Conservation (phyloP, 257 asterid genomes). For the Jacaranda mimosifolia region DNA sequence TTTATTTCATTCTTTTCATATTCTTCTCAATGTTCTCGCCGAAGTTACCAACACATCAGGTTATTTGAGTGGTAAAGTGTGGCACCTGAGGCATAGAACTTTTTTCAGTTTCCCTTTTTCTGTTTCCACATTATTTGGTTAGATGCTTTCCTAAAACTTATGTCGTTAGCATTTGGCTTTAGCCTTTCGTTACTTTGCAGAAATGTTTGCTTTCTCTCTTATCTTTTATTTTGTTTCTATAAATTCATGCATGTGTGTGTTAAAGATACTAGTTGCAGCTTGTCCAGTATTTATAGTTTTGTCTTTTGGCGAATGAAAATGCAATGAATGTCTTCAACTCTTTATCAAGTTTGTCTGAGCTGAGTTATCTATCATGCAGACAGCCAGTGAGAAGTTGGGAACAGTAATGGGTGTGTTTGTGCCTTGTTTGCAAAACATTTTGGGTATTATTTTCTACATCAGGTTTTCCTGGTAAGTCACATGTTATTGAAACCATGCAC, state of each 20-base stretch:
- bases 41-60: not conserved
- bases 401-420: slow-evolving; percentile 98
- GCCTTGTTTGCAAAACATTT: slow-evolving; percentile 95
- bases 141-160: not conserved
- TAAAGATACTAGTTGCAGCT: no score
- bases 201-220: not conserved
- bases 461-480: slow-evolving; percentile 86
- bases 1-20: not conserved
- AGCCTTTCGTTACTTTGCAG: not conserved
- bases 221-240: no score
- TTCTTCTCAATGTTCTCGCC: not conserved
- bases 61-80: not conserved
- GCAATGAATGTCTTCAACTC: slow-evolving; percentile 5
- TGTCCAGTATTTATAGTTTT: not conserved
- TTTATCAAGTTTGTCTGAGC: slow-evolving; percentile 36
- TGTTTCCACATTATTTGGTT: not conserved
- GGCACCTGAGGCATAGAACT: slow-evolving; percentile 12
- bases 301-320: slow-evolving; percentile 26
- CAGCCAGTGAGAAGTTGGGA: slow-evolving; percentile 72
- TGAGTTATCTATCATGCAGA: slow-evolving; percentile 55
- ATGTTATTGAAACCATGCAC: slow-evolving; percentile 19
- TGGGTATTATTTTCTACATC: slow-evolving; percentile 97
- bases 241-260: no score
- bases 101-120: not conserved
- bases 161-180: not conserved